Evolutionary conservation across 2,329 filamentous ascomycete genomes (phyloP).

Genomic region (Zarea fungicola): DNA sequence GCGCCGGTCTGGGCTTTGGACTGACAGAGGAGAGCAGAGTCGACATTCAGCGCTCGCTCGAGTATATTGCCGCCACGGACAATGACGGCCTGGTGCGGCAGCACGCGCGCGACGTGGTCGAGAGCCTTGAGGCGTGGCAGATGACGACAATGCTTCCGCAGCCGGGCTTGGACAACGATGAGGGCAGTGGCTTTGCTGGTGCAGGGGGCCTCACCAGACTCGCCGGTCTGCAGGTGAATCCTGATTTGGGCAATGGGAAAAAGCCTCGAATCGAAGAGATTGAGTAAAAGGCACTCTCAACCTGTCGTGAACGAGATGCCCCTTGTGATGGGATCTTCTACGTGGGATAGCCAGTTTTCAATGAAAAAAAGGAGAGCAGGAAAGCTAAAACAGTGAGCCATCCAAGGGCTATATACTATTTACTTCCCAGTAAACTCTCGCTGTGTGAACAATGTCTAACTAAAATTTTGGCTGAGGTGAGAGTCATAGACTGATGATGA

Average conservation of each 20-base stretch:
- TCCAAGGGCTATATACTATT: too few species aligned
- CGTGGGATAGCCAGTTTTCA: background rate
- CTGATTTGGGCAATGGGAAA: constrained; percentile 12
- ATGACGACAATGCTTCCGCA: constrained; percentile 43
- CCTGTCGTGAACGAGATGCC: too few species aligned
- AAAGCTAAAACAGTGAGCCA: too few species aligned
- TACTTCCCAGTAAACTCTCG: too few species aligned
- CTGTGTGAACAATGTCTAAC: too few species aligned
- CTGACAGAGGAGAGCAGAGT: constrained; percentile 50
- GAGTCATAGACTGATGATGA: too few species aligned
- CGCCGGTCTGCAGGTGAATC: constrained; percentile 35
- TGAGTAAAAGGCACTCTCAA: constrained; percentile 46
- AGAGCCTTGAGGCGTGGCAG: constrained; percentile 60
- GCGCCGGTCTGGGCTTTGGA: constrained; percentile 46
- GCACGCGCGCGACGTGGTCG: constrained; percentile 62
- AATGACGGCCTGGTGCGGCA: constrained; percentile 62
- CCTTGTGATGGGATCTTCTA: too few species aligned
- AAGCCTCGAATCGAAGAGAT: constrained; percentile 54
- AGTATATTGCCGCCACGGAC: constrained; percentile 61
- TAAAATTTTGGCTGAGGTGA: too few species aligned
- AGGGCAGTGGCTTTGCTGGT: constrained; percentile 2
- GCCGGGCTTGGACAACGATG: constrained; percentile 21
- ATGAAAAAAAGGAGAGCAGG: background rate
- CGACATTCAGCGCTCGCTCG: constrained; percentile 57
- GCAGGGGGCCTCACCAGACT: constrained; percentile 26